A percentile compares a stretch with the other conserved stretches of the same genome.
Evolutionary conservation across 306 rosid genomes (phyloP).

Genomic region (Oemleria cerasiformis): DNA sequence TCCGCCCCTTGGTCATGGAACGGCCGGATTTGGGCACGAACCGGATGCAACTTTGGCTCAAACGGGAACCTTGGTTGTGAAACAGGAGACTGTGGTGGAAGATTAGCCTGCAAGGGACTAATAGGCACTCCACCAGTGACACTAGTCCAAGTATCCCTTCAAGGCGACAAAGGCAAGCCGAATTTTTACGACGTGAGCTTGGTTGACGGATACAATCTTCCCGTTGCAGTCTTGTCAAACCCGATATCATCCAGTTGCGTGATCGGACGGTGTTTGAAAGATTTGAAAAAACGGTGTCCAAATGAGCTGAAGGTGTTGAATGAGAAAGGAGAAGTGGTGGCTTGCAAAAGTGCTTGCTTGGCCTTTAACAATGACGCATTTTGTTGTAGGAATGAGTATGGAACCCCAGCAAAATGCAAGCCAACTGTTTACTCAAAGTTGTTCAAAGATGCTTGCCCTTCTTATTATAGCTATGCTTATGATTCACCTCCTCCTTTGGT

Average conservation of each 20-base stretch:
- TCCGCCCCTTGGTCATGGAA: slow-evolving; percentile 68
- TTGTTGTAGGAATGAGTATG: slow-evolving; percentile 68
- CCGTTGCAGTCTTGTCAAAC: slow-evolving; percentile 42
- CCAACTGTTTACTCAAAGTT: slow-evolving; percentile 68
- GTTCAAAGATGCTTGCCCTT: slow-evolving; percentile 76
- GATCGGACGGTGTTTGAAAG: slow-evolving; percentile 57
- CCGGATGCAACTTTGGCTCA: slow-evolving; percentile 59
- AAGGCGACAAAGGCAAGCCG: slow-evolving; percentile 53
- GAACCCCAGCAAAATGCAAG: slow-evolving; percentile 59
- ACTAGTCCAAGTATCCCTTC: slow-evolving; percentile 58
- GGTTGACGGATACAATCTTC: slow-evolving; percentile 84
- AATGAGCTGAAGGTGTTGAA: slow-evolving; percentile 53
- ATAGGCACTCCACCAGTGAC: slow-evolving; percentile 85
- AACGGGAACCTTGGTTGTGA: slow-evolving; percentile 58
- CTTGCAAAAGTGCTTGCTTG: slow-evolving; percentile 87
- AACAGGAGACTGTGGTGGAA: slow-evolving; percentile 85
- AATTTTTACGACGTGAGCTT: slow-evolving; percentile 72
- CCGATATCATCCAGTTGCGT: slow-evolving; percentile 36
- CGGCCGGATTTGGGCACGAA: slow-evolving; percentile 94
- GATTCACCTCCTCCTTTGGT: slow-evolving; percentile 67
- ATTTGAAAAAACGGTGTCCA: slow-evolving; percentile 56
- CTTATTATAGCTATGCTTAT: slow-evolving; percentile 73
- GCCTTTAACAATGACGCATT: slow-evolving; percentile 62
- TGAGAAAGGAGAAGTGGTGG: slow-evolving; percentile 52
- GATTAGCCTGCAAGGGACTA: slow-evolving; percentile 72